Base-by-base conservation (phyloP, 169 alveolate genomes). In the Plasmodium gallinaceum region DNA sequence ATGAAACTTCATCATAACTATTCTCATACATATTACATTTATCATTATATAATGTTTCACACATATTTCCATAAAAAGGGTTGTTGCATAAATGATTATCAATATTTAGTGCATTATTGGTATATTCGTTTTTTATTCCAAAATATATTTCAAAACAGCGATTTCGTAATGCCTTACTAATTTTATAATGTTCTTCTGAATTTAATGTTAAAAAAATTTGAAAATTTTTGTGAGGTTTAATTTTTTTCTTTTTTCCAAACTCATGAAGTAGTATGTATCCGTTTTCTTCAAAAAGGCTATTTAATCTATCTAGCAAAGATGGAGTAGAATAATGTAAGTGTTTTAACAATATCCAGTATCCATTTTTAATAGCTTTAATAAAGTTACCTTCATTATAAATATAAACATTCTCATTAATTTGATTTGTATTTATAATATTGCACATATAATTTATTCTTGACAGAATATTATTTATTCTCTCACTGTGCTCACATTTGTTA, bases 301-400 rank as follows among this genome's bases (percentile, higher is more conserved):
- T 98, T 32, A 97, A 74, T 71, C 99, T 94, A 78, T 98, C 99
- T 45, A 98, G 80, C 37, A 98, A 95, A 16, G 99, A 97, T 4
- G 99, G 96, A 20, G 96, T 93, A 74, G 98, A 95, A 69, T 95
- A 92, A 91, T 98, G 97, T 26, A 96, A 95, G 78, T 97, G 96
- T 62, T 95, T 97, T 64, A 98, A 80, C 24, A 98, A 92, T 32
- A 97, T 93, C 99, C 99, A 97, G 66, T 96, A 96, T 6, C 99
- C 99, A 20, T 92, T 88, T 74, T 95, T 95, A 37, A 98, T 96
- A 5, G 99, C 96, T 76, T 93, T 91, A 10, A 98, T 95, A 69
- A 98, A 92, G 26, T 95, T 92, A 10, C 98, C 96, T 80, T 97
- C 98, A 51, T 94, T 95, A 97, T 74, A 89, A 7, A 86, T 18